Base-by-base conservation (phyloP, 106 monocot genomes). In the Allium sativum region DNA sequence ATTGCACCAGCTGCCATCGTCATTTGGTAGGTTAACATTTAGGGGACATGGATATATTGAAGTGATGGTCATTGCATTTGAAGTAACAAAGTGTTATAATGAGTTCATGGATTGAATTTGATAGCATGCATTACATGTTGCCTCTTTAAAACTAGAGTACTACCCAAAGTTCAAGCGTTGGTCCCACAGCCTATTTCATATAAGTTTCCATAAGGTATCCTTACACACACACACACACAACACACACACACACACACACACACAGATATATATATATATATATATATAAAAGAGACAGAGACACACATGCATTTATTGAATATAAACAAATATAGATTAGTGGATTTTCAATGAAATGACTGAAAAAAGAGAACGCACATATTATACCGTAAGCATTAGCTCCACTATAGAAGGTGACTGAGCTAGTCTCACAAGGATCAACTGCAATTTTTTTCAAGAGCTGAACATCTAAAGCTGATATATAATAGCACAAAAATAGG, bases 21-120 rank as follows among this genome's bases (percentile, higher is more conserved):
- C 72, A 41, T 47, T 72, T n/a, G 78, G 78, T 8, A 44, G 47
- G 3, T 53, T 31, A 10, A 9, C 10, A 10, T 69, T 48, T 0
- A 78, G 82, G 1, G 82, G 82, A 72, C 76, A 79, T 18, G 73
- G 66, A 75, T 75, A 76, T 50, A 79, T 79, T 15, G 64, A 75
- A 3, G 79, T 84, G 14, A 83, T 12, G 53, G 41, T 62, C 50
- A 68, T 60, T 21, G 14, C 14, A 20, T 59, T 75, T 8, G 54
- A 20, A 2, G 18, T 17, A n/a, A n/a, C n/a, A 55, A 78, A 84
- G 74, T 74, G 69, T 44, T 65, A 58, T 0, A 59, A 8, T 21
- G 67, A 53, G 61, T 72, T 40, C 48, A 17, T 10, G 64, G 78
- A 83, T 1, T 42, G 52, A 40, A 83, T 41, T 20, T 74, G 52